Evolutionary conservation across 2,329 filamentous ascomycete species (phyloP).

Genomic region (Pseudogymnoascus sp.): DNA sequence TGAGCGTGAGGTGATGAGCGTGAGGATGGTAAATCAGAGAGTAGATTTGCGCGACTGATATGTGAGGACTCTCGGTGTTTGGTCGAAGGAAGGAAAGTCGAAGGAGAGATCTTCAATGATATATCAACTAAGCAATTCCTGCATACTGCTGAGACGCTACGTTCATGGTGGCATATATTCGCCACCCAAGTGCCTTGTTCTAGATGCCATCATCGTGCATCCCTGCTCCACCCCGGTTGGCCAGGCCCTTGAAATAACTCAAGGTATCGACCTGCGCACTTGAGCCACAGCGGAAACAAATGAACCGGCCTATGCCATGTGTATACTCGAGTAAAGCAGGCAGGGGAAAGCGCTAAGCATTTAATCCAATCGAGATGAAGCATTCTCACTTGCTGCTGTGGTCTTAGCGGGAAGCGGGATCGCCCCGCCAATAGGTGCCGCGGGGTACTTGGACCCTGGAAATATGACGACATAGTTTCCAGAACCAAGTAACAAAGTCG

Average conservation of each 20-base stretch:
- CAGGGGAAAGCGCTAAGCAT: neutral
- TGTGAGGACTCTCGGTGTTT: neutral
- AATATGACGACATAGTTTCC: neutral
- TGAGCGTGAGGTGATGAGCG: neutral
- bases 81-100: neutral
- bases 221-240: neutral
- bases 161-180: neutral
- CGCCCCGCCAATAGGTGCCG: neutral
- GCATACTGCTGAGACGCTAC: neutral
- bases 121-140: neutral
- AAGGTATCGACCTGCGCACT: neutral
- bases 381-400: neutral
- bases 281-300: neutral
- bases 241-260: neutral
- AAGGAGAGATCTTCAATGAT: neutral
- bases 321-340: neutral
- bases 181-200: neutral
- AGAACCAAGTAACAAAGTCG: neutral
- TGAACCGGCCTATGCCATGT: neutral
- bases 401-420: neutral
- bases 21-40: neutral
- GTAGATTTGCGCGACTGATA: neutral
- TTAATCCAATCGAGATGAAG: neutral
- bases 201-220: conserved; percentile 2
- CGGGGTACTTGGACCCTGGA: neutral